These are phyloP conservation scores for Teratosphaeria gauchensis DNA, from an alignment of 2,329 filamentous ascomycete species.

Conservation along the genomic window DNA sequence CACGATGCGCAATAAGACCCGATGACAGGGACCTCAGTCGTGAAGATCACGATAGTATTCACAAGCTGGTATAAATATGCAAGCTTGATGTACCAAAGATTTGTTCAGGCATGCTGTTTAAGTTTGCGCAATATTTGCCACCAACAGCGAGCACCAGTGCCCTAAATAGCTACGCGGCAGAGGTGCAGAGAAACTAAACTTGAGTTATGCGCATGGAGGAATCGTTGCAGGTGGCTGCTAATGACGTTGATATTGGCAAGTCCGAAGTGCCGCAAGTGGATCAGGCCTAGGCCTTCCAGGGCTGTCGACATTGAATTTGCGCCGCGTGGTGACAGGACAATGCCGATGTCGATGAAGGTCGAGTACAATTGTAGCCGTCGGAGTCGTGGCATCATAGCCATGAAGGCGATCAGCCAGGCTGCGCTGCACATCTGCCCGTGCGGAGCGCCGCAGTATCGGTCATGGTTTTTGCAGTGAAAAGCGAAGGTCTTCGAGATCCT, in stretches of 20 bases:
- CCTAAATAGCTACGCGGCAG: too few relatives aligned
- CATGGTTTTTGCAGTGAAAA: not conserved
- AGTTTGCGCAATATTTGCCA: not conserved
- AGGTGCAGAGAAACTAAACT: too few relatives aligned
- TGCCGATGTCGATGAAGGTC: not conserved
- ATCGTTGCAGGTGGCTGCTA: not conserved
- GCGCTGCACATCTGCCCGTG: not conserved
- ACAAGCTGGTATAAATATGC: not conserved
- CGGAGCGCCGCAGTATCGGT: not conserved
- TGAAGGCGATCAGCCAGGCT: not conserved
- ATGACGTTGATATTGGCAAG: not conserved
- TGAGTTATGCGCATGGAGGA: not conserved
- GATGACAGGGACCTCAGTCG: not conserved
- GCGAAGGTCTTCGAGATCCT: not conserved
- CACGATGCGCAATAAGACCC: not conserved
- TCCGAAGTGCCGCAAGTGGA: not conserved
- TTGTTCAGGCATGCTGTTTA: not conserved
- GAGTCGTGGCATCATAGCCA: not conserved
- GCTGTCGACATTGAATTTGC: not conserved
- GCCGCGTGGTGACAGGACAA: not conserved
- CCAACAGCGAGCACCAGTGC: not conserved
- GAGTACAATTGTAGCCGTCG: not conserved
- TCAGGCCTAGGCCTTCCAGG: not conserved
- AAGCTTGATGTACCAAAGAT: not conserved
- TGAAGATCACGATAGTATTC: not conserved